Percentiles rank a stretch among this genome's conserved stretches.
Evolutionary conservation across 768 basidiomycete species (phyloP).

Genomic region (Tylopilus sp.): DNA sequence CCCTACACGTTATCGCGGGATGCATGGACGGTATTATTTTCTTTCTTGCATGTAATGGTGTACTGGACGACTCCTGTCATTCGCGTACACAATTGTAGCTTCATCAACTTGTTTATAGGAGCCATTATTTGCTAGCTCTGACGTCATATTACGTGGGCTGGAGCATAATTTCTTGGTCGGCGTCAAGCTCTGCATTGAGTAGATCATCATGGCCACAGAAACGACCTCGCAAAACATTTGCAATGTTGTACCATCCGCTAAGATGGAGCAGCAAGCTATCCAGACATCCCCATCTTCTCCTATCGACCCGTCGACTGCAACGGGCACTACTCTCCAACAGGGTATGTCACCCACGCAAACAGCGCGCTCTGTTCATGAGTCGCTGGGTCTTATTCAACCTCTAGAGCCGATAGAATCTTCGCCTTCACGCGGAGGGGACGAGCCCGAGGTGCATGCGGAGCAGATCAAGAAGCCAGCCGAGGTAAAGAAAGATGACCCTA

Average conservation of each 20-base stretch:
- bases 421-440: slow-evolving; percentile 33
- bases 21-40: neutral
- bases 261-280: slow-evolving; percentile 2
- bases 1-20: neutral
- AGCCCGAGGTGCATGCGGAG: slow-evolving; percentile 30
- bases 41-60: neutral
- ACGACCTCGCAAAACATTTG: neutral
- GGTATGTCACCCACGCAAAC: slow-evolving; percentile 27
- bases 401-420: slow-evolving; percentile 13
- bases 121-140: neutral
- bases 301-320: slow-evolving; percentile 23
- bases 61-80: neutral
- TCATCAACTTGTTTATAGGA: neutral
- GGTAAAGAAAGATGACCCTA: slow-evolving; percentile 24
- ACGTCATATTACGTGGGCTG: slow-evolving; percentile 27
- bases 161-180: neutral
- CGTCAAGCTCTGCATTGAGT: neutral
- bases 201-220: slow-evolving; percentile 7
- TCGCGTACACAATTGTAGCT: neutral
- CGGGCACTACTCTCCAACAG: slow-evolving; percentile 34
- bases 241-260: neutral
- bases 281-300: slow-evolving; percentile 22
- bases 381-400: slow-evolving; percentile 22
- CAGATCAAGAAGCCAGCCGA: slow-evolving; percentile 27
- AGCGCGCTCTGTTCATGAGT: neutral